Percentiles rank a stretch among this genome's conserved stretches.
These are phyloP conservation scores for Thecamonas trahens DNA, from an alignment of 78 protist genomes.

Conservation along the genomic window DNA sequence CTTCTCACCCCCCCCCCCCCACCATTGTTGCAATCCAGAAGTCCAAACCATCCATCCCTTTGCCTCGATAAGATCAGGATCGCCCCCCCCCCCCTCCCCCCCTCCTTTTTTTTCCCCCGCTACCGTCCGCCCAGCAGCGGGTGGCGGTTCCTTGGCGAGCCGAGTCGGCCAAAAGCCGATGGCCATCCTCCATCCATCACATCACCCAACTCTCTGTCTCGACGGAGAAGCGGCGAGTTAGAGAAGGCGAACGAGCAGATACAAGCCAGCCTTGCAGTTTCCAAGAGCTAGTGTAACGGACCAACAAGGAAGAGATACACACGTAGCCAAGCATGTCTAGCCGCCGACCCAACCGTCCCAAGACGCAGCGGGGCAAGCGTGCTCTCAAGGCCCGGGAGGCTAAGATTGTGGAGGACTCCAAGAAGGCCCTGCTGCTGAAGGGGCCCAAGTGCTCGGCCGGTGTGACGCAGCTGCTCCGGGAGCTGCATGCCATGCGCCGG, in stretches of 20 bases:
- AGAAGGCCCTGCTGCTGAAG: background rate
- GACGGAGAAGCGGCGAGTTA: too few species aligned
- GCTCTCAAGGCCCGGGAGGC: conserved; percentile 18
- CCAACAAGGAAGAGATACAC: background rate
- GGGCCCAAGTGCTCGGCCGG: conserved; percentile 1
- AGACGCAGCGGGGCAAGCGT: conserved; percentile 30
- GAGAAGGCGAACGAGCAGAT: background rate
- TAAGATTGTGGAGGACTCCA: conserved; percentile 21
- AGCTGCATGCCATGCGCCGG: conserved; percentile 5
- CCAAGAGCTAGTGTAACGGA: background rate
- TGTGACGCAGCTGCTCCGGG: background rate
- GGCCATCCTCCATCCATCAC: too few species aligned
- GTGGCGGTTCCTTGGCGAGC: too few species aligned
- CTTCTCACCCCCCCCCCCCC: too few species aligned
- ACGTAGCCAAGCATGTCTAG: background rate
- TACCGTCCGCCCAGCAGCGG: too few species aligned
- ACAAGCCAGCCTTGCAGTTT: background rate
- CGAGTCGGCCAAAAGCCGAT: too few species aligned
- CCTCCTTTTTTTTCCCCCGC: too few species aligned
- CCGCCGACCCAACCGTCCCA: background rate
- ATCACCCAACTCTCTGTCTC: too few species aligned
- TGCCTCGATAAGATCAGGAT: too few species aligned
- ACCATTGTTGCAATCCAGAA: too few species aligned
- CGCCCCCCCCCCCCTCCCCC: too few species aligned
- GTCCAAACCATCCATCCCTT: too few species aligned